Evolutionary conservation across 2,329 filamentous ascomycete genomes (phyloP), one percentile per base, ranked within the genome.

Genomic region (Diaporthe australafricana): DNA sequence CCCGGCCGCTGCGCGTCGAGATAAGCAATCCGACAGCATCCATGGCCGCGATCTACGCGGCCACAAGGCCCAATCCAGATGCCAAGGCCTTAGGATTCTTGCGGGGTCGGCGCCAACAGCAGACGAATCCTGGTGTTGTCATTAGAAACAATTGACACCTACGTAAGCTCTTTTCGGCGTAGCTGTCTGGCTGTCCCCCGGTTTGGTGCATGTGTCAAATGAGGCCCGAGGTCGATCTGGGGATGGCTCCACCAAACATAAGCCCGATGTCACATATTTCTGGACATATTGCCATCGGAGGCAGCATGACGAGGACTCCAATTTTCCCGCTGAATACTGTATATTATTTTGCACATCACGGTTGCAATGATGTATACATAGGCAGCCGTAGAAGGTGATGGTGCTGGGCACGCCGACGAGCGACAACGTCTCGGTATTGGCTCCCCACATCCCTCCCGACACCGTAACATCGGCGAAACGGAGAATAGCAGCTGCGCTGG

Each of bases 71-170:
- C 12, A 1, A 38, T 65, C 47, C 7, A 48, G 42, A 9, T 63
- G 57, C 57, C 57, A 48, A 63, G 57, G 30, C 57, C 42, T 35
- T 63, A 25, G 57, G 42, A 63, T 17, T 27, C n/a, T 38, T 38
- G 60, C 60, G 60, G 60, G 60, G 60, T 50, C 9, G n/a, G 20
- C 45, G 42, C 45, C 42, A 25, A 65, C 45, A 50, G 9, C 42
- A 35, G 27, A 35, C 40, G 25, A 47, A 20, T 20, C 57, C n/a
- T n/a, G 5, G 32, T 5, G 9, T 5, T 35, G 32, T 35, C 5
- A 35, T 35, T 38, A 11, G 57, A 48, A 5, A 35, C 14, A 17
- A 22, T 35, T 63, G 1, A 47, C 40, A 25, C 20, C 45, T 25
- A 40, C 57, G 57, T 63, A 32, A 32, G 38, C 27, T 25, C n/a